phyloP scores from a whole-genome alignment of 2,329 filamentous ascomycete species.

The Grosmannia clavigera region DNA sequence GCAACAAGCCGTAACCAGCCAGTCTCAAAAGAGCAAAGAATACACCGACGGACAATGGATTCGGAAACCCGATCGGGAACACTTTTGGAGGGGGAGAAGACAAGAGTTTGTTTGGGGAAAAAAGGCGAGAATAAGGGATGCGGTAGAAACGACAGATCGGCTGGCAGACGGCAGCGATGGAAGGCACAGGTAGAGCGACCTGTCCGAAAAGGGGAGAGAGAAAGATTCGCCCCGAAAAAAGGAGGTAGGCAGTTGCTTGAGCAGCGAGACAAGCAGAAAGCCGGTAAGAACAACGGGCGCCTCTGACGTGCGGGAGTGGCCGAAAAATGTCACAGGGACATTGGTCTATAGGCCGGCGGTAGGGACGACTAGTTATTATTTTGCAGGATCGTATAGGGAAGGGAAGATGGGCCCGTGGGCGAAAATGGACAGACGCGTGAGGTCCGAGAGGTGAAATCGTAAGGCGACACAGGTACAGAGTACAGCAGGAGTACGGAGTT shows the following conservation, averaged over 20 bases:
- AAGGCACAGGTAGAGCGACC: neutral
- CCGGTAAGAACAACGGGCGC: neutral
- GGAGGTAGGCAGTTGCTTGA: neutral
- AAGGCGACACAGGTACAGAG: neutral
- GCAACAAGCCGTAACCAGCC: neutral
- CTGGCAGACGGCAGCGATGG: neutral
- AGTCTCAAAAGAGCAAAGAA: neutral
- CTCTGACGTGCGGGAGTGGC: constrained; percentile 3
- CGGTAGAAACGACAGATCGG: neutral
- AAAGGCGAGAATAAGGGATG: neutral
- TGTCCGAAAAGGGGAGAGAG: neutral
- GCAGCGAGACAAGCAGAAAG: neutral
- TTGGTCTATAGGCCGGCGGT: neutral
- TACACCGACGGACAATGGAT: neutral
- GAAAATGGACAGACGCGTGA: constrained; percentile 6
- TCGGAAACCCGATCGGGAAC: neutral
- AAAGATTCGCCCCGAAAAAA: neutral
- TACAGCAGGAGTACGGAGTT: neutral
- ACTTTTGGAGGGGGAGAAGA: neutral
- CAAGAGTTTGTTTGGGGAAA: neutral
- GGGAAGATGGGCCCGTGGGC: neutral
- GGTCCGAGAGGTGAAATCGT: constrained; percentile 8
- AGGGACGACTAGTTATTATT: neutral
- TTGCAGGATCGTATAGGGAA: neutral
- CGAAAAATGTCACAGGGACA: constrained; percentile 2